A percentile compares a stretch with the other conserved stretches of the same genome.
These are phyloP conservation scores for Venturia asperata DNA, from an alignment of 2,329 filamentous ascomycete species.

Conservation along the genomic window DNA sequence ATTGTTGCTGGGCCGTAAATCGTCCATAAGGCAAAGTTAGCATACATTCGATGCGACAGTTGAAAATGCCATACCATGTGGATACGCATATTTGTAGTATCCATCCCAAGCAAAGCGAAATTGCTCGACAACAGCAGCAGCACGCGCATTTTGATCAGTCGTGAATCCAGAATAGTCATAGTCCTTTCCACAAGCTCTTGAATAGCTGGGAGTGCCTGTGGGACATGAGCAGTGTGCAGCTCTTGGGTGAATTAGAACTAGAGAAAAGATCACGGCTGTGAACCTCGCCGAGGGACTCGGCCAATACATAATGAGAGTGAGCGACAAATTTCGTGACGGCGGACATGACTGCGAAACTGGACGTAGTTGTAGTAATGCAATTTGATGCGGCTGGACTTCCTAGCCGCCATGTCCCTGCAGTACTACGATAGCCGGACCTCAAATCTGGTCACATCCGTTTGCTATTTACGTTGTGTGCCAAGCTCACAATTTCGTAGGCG, in stretches of 20 bases:
- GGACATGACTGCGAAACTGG: neutral
- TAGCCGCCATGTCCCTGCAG: neutral
- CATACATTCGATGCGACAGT: conserved; percentile 59
- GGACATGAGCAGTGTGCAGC: neutral
- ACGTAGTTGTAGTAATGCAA: neutral
- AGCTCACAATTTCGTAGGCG: neutral
- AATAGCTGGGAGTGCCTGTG: neutral
- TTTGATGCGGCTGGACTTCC: neutral
- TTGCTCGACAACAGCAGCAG: conserved; percentile 25
- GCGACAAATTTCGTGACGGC: neutral
- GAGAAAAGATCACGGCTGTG: neutral
- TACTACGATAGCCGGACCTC: neutral
- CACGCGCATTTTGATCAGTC: conserved; percentile 1
- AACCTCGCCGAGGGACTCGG: neutral
- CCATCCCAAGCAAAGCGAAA: conserved; percentile 32
- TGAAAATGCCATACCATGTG: conserved; percentile 48
- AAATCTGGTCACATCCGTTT: neutral
- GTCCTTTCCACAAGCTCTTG: neutral
- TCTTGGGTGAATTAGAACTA: neutral
- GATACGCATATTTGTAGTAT: conserved; percentile 29
- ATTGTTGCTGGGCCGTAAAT: conserved; percentile 30
- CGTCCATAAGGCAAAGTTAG: neutral
- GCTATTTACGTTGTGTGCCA: neutral
- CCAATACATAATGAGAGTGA: neutral
- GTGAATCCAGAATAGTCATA: neutral